Conservation (phyloP, 345 rosid species). For the Iberis pinnata region DNA sequence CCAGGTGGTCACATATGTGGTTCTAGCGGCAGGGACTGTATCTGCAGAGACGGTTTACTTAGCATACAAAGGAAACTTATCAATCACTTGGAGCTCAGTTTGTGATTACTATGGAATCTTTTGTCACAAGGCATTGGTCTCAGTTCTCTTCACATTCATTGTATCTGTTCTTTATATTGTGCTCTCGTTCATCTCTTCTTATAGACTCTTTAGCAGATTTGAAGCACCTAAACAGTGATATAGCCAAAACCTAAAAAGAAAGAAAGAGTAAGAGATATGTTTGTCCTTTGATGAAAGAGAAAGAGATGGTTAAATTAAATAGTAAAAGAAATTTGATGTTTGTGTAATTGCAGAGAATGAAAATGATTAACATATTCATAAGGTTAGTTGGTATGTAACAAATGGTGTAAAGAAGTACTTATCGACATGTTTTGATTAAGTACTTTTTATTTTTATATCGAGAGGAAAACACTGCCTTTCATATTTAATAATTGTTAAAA, state of each 20-base stretch:
- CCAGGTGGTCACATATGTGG: conserved; percentile 44
- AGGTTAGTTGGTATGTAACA: too few species aligned
- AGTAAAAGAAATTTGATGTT: too few species aligned
- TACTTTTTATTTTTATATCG: too few species aligned
- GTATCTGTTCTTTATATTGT: conserved; percentile 20
- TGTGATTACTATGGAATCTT: conserved; percentile 27
- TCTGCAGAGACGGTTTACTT: conserved; percentile 59
- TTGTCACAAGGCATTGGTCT: conserved; percentile 42
- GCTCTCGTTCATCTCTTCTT: conserved; percentile 26
- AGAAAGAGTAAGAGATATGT: too few species aligned
- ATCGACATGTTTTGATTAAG: too few species aligned
- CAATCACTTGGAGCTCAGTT: conserved; percentile 36
- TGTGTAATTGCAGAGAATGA: too few species aligned
- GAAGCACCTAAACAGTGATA: conserved; percentile 18
- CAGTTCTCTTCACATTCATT: conserved; percentile 16
- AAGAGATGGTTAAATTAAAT: too few species aligned
- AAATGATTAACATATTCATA: too few species aligned
- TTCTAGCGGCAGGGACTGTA: conserved; percentile 54
- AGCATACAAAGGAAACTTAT: conserved; percentile 48
- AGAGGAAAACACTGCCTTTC: too few species aligned
- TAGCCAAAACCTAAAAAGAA: too few species aligned
- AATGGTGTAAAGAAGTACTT: too few species aligned
- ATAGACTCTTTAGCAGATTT: conserved; percentile 22
- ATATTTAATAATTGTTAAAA: too few species aligned
- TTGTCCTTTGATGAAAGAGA: conserved; percentile 6